phyloP scores from a whole-genome alignment of 2,329 filamentous ascomycete species.

The Esteya vermicola region DNA sequence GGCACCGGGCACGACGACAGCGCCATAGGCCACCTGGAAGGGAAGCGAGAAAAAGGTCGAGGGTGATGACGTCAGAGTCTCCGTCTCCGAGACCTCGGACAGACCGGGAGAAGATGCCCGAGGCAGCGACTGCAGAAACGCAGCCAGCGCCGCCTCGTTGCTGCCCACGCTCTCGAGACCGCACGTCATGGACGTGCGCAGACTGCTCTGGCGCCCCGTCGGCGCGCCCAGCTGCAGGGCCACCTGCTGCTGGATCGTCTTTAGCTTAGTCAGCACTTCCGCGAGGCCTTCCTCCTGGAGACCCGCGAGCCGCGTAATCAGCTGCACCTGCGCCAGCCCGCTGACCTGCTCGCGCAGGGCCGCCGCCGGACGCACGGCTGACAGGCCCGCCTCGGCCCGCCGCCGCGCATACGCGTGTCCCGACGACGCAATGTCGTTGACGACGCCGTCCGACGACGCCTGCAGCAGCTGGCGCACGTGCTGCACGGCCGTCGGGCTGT shows the following conservation, averaged over 20 bases:
- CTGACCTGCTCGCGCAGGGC: constrained; percentile 71
- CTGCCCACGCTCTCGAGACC: constrained; percentile 54
- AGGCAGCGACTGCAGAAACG: too few relatives aligned
- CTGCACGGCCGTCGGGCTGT: constrained; percentile 62
- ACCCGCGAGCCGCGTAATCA: constrained; percentile 65
- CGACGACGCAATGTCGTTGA: constrained; percentile 82
- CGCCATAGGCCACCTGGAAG: constrained; percentile 94
- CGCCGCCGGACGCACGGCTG: constrained; percentile 52
- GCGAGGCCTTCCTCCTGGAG: constrained; percentile 51
- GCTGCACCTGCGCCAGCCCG: constrained; percentile 79
- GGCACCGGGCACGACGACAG: constrained; percentile 65
- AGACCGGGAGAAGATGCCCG: too few relatives aligned
- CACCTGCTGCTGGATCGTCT: constrained; percentile 68
- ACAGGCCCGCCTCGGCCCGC: constrained; percentile 69
- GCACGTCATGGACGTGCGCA: constrained; percentile 78
- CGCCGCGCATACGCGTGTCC: constrained; percentile 79
- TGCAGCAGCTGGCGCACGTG: constrained; percentile 81
- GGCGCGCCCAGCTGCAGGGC: constrained; percentile 53
- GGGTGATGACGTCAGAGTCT: background rate
- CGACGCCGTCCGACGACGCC: constrained; percentile 72
- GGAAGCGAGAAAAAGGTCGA: constrained; percentile 78
- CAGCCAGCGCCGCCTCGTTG: constrained; percentile 58
- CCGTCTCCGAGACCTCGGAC: too few relatives aligned
- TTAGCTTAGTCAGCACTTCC: constrained; percentile 70
- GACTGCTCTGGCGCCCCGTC: too few relatives aligned